A percentile compares a stretch with the other conserved stretches of the same genome.
phyloP scores from a whole-genome alignment of 495 filamentous ascomycete genomes.

The Penicillium cataractarum region DNA sequence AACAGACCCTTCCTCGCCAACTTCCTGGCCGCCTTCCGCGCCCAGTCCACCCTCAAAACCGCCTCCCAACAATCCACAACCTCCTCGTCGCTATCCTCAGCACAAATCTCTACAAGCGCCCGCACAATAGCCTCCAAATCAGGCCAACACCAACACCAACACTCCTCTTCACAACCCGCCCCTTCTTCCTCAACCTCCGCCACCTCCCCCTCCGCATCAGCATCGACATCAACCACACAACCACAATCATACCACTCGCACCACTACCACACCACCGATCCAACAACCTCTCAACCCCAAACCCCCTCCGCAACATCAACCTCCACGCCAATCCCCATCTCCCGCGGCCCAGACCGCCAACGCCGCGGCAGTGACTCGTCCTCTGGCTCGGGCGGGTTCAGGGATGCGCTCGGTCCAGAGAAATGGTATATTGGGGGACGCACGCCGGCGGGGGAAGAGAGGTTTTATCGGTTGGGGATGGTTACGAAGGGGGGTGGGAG shows the following conservation, averaged over 20 bases:
- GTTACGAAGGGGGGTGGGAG: slow-evolving; percentile 55
- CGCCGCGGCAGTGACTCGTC: slow-evolving; percentile 74
- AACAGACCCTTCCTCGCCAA: slow-evolving; percentile 84
- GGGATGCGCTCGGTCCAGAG: slow-evolving; percentile 75
- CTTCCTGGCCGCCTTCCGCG: slow-evolving; percentile 83
- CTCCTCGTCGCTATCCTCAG: slow-evolving; percentile 34
- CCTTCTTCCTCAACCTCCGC: slow-evolving; percentile 18
- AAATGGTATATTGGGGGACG: slow-evolving; percentile 89
- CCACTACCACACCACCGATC: slow-evolving; percentile 18
- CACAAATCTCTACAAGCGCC: slow-evolving; percentile 44
- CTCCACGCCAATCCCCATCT: slow-evolving; percentile 45
- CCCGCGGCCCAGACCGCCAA: slow-evolving; percentile 40
- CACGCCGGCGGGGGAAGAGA: slow-evolving; percentile 83
- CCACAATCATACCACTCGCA: slow-evolving; percentile 14
- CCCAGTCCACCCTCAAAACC: slow-evolving; percentile 56
- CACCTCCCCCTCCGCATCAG: slow-evolving; percentile 29
- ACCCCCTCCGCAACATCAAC: slow-evolving; percentile 34
- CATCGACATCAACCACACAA: slow-evolving; percentile 25
- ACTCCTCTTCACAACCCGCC: slow-evolving; percentile 14
- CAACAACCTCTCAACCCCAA: slow-evolving; percentile 29
- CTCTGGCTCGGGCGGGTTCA: slow-evolving; percentile 74
- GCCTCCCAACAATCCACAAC: slow-evolving; percentile 34
- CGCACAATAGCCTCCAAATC: slow-evolving; percentile 50
- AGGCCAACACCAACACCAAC: slow-evolving; percentile 17
- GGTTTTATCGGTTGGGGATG: slow-evolving; percentile 76